Evolutionary conservation across 352 stramenopile species (phyloP), one percentile per base, ranked within the genome.

Genomic region (Peronospora destructor): DNA sequence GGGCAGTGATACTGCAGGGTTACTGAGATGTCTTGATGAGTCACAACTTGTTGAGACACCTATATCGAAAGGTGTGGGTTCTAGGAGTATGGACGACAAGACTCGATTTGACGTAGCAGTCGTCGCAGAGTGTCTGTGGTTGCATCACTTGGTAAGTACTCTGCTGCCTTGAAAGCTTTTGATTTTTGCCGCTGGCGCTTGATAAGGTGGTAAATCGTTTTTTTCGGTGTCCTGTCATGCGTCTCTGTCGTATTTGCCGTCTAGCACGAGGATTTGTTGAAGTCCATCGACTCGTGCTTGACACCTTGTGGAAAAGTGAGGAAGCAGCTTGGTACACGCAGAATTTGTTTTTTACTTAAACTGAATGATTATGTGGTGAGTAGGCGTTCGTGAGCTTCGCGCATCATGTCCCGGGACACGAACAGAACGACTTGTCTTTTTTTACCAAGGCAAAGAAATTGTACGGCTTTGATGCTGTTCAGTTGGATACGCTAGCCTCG

Each of bases 121-220:
- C 11, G 62, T 78, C 28, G 71, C 71, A 3, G 71, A 81, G 48
- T 81, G 71, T 47, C 41, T 81, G 12, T 81, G 67, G 71, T 47
- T 81, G 7, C 71, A 81, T 52, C 49, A 75, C 23, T 46, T 76
- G 55, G 69, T 74, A 57, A 19, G 25, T 47, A 28, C n/a, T 40
- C 16, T 44, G 13, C 26, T 43, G 0, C 11, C 11, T 17, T 32
- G 21, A 26, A 32, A 44, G 38, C 13, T 12, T 12, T 34, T 12
- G 30, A 4, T 34, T 12, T 34, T 34, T 34, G 8, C 7, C 11
- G 4, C 26, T n/a, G n/a, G n/a, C n/a, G n/a, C n/a, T n/a, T n/a
- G n/a, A n/a, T n/a, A 34, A n/a, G 6, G 21, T 34, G 14, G 30
- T n/a, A 34, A 12, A 1, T 12, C 7, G 3, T 34, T 12, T 34